Percentiles rank a stretch among this genome's conserved stretches.
phyloP scores from a whole-genome alignment of 148 eudicot genomes.

The Linanthus parryae region DNA sequence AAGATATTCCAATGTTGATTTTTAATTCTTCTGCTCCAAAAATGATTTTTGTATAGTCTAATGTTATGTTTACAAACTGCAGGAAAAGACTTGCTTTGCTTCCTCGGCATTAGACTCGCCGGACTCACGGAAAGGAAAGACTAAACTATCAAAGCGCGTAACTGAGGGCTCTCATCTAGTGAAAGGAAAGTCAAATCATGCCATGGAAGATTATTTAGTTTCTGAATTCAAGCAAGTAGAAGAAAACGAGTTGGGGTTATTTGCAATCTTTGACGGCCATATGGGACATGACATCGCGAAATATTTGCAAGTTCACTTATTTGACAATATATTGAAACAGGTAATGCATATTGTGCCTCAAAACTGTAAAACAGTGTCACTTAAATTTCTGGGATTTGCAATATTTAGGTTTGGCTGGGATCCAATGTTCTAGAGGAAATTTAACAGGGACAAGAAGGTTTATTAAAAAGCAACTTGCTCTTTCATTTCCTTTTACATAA shows the following conservation, averaged over 20 bases:
- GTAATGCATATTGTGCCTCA: conserved; percentile 11
- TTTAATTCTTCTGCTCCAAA: neutral
- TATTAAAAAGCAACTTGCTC: neutral
- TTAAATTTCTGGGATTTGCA: neutral
- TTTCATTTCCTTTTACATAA: neutral
- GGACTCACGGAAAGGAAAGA: conserved; percentile 38
- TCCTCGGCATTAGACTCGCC: conserved; percentile 17
- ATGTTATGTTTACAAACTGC: neutral
- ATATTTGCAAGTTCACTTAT: conserved; percentile 42
- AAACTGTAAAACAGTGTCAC: neutral
- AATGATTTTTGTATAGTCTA: neutral
- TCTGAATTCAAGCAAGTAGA: conserved; percentile 40
- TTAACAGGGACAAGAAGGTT: neutral
- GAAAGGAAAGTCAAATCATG: conserved; percentile 59
- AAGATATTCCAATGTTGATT: neutral
- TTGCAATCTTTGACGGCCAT: conserved; percentile 68
- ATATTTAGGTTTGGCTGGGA: neutral
- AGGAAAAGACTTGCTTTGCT: conserved; percentile 18
- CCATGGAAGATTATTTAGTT: conserved; percentile 60
- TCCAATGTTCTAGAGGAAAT: neutral
- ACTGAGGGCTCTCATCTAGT: conserved; percentile 53
- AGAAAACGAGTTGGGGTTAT: conserved; percentile 48
- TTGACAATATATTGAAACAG: conserved; percentile 50
- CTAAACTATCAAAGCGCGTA: conserved; percentile 26
- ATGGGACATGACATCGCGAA: conserved; percentile 57